These are phyloP conservation scores for Botryotinia globosa DNA, from an alignment of 2,329 filamentous ascomycete genomes.

Conservation along the genomic window DNA sequence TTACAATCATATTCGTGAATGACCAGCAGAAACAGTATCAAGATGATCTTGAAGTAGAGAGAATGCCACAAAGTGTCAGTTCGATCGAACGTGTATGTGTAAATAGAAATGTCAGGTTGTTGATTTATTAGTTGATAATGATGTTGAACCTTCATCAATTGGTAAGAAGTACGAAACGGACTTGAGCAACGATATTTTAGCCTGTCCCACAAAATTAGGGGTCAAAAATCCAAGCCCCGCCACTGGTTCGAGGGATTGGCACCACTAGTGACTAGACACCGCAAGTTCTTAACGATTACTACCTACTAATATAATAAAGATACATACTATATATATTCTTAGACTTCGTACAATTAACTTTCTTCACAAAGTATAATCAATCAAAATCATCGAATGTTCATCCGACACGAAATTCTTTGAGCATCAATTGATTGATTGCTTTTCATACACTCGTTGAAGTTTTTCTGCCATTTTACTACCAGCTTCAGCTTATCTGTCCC, in stretches of 20 bases:
- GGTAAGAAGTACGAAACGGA: neutral
- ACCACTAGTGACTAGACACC: neutral
- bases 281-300: neutral
- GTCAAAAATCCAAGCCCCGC: neutral
- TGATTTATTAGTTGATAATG: neutral
- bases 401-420: neutral
- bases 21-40: neutral
- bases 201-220: neutral
- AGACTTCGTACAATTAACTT: neutral
- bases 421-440: constrained; percentile 10
- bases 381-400: neutral
- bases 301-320: neutral
- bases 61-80: neutral
- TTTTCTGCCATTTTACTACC: neutral
- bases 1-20: neutral
- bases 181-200: neutral
- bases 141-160: neutral
- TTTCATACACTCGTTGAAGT: neutral
- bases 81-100: neutral
- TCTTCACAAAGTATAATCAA: neutral
- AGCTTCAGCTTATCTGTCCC: neutral
- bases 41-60: neutral
- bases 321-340: neutral
- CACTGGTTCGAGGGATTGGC: neutral
- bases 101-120: neutral